Evolutionary conservation across 2,329 filamentous ascomycete species (phyloP), one percentile per base, ranked within the genome.

Genomic region (Bertia moriformis): DNA sequence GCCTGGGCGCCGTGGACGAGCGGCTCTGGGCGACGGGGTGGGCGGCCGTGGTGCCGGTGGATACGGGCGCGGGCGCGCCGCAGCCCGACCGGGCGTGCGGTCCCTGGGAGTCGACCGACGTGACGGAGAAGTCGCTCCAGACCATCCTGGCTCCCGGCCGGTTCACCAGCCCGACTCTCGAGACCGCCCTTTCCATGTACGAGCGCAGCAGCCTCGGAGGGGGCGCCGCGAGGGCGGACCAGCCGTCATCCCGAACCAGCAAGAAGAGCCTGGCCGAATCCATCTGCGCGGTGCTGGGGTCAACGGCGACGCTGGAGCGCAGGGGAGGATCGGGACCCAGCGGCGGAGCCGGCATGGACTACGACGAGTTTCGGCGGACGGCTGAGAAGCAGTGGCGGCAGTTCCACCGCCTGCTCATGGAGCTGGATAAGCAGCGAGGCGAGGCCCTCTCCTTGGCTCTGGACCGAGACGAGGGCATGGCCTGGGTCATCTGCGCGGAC

Each of bases 401-500:
- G 38, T 93, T 93, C 57, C 94, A 87, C 62, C 78, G 87, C 20
- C 69, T 96, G 14, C 69, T 93, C 14, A 69, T 83, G 12, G 88
- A 94, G 53, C 63, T 98, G 30, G 87, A 96, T 53, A 87, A 83
- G 50, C 80, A 85, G 50, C 72, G 88, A 50, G 81, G 83, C 14
- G 88, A 95, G 51, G 80, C 84, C 0, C 60, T 96, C 35, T 78
- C 83, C 1, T 64, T 96, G 35, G 73, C 78, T 1, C 77, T 84
- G 40, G 91, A 96, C 50, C 57, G 69, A 1, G 67, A 73, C 37
- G 68, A 71, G 7, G 78, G 80, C 38, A 71, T 88, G 62, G 73
- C 85, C 2, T 95, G 87, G 86, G 70, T 93, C 37, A 69, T 93
- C 3, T 81, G 86, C 49, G 78, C 88, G 1, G 88, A 95, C 57